These are phyloP conservation scores for Phycomyces nitens DNA, from an alignment of 192 early-diverging fungal species.

Conservation along the genomic window DNA sequence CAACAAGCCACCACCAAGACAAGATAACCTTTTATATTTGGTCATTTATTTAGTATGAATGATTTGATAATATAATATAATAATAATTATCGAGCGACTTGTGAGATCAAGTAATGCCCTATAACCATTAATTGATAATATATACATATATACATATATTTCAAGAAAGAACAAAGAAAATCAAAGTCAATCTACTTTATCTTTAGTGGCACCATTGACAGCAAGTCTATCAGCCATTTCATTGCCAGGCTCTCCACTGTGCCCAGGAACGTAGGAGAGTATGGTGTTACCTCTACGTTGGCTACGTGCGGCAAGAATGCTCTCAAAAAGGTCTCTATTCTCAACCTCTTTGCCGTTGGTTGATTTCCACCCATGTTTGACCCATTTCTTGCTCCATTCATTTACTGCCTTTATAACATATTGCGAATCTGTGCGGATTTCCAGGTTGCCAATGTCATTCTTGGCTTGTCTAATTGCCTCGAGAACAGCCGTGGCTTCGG, in stretches of 20 bases:
- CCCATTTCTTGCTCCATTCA: constrained; percentile 73
- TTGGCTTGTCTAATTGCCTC: constrained; percentile 50
- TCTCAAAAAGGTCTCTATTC: constrained; percentile 77
- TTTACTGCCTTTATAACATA: constrained; percentile 70
- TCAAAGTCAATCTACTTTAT: background rate
- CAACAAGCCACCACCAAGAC: background rate
- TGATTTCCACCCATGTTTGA: constrained; percentile 61
- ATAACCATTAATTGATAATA: background rate
- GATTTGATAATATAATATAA: background rate
- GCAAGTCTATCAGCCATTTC: constrained; percentile 80
- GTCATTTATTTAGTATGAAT: no score
- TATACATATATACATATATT: background rate
- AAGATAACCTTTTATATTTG: no score
- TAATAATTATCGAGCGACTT: background rate
- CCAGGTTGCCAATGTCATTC: constrained; percentile 32
- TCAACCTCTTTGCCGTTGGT: constrained; percentile 52
- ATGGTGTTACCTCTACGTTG: constrained; percentile 38
- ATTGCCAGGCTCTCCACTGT: constrained; percentile 71
- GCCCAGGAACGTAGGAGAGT: constrained; percentile 66
- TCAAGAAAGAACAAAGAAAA: background rate
- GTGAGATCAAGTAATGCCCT: background rate
- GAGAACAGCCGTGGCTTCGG: constrained; percentile 62
- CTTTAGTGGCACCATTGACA: constrained; percentile 54
- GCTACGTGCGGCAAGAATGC: constrained; percentile 41
- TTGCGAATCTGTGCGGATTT: constrained; percentile 74